Conservation (phyloP, 352 stramenopile species). For the Phytophthora citricola region DNA sequence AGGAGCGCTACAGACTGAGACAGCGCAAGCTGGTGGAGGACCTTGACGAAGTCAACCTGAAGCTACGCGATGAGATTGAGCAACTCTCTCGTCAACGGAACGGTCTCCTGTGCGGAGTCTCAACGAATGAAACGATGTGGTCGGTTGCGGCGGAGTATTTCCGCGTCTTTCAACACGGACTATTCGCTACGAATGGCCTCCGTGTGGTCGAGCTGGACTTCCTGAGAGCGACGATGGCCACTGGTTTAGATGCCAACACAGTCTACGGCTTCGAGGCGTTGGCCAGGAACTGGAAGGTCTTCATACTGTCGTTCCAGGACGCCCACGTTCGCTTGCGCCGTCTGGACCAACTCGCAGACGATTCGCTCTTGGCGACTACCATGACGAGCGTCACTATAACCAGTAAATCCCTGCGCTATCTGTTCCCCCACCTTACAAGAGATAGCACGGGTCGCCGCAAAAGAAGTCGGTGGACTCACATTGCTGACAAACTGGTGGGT, state of each 20-base stretch:
- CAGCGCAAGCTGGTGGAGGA: background rate
- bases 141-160: slow-evolving; percentile 1
- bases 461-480: background rate
- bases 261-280: background rate
- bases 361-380: background rate
- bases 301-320: slow-evolving; percentile 1
- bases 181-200: background rate
- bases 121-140: slow-evolving; percentile 4
- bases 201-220: background rate
- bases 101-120: background rate
- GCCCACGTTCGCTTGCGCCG: background rate
- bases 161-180: slow-evolving; percentile 3
- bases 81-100: background rate
- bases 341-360: slow-evolving; percentile 4
- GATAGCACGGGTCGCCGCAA: background rate
- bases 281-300: slow-evolving; percentile 7
- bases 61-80: slow-evolving; percentile 4
- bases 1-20: background rate
- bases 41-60: background rate
- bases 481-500: slow-evolving; percentile 1
- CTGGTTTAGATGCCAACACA: slow-evolving; percentile 2
- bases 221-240: background rate
- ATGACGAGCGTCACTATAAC: slow-evolving; percentile 6
- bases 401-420: background rate
- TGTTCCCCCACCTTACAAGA: background rate